phyloP scores from a whole-genome alignment of 2,329 filamentous ascomycete species.

The Alternaria longipes region DNA sequence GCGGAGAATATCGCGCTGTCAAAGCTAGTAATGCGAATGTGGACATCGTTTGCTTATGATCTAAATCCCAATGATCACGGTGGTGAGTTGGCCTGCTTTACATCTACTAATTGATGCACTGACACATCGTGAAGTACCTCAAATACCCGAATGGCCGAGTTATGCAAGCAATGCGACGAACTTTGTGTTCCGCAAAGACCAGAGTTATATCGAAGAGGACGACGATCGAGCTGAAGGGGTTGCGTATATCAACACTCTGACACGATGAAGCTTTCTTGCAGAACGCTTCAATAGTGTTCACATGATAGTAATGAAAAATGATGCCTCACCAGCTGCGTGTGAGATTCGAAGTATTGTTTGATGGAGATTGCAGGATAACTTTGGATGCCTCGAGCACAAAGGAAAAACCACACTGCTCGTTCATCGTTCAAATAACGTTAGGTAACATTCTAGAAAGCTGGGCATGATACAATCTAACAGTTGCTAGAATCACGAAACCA shows the following conservation, averaged over 20 bases:
- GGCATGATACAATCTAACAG: neutral
- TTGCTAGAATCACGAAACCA: neutral
- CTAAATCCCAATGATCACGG: conserved; percentile 42
- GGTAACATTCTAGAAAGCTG: neutral
- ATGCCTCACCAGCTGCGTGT: neutral
- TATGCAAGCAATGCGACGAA: conserved; percentile 33
- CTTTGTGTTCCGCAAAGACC: conserved; percentile 41
- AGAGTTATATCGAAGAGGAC: conserved; percentile 40
- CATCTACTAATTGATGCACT: neutral
- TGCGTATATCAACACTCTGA: conserved; percentile 35
- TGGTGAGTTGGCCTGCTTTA: conserved; percentile 14
- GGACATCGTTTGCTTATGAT: conserved; percentile 43
- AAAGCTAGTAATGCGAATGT: conserved; percentile 40
- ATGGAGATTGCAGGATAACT: neutral
- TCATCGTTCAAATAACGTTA: too few species aligned
- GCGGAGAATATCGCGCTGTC: conserved; percentile 34
- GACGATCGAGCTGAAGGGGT: conserved; percentile 32
- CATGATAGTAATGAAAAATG: neutral
- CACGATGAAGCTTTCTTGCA: conserved; percentile 16
- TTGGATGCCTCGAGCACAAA: neutral
- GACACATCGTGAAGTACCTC: conserved; percentile 20
- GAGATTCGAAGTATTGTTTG: neutral
- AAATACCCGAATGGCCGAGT: conserved; percentile 28
- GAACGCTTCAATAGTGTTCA: neutral
- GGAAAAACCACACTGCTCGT: too few species aligned